Evolutionary conservation across 129 eudicot species (phyloP), one percentile per base, ranked within the genome.

Genomic region (Erigeron canadensis): DNA sequence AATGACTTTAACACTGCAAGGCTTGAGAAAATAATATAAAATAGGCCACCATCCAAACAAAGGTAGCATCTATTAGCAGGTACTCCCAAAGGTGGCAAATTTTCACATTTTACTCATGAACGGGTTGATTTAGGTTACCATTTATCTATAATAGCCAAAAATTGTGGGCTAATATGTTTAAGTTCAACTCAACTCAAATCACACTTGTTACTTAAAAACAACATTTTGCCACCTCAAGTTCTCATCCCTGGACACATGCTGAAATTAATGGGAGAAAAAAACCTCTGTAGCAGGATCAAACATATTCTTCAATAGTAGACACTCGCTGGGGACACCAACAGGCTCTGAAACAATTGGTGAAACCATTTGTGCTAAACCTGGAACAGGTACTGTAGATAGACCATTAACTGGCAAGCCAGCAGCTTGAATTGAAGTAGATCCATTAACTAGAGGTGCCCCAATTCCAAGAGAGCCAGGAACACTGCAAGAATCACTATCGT

Each of bases 261-360:
- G 65, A 81, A 61, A n/a, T 21, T 19, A 53, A 39, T 7, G 51
- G 18, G 15, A 37, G 55, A 51, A 17, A 72, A 67, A 37, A 65
- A 89, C 98, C 97, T 94, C 97, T 15, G 90, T 69, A 17, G 96
- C 56, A 11, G 96, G 98, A 80, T 94, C 98, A 75, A 89, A 94
- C 93, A 94, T 87, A 80, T 94, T 94, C 86, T 94, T 94, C 79
- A 94, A 71, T 37, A 94, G 80, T 55, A 94, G 69, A 73, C 97
- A 89, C 87, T 94, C 98, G 71, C 96, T 94, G 22, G 98, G 97
- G 46, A 59, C 84, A 77, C 98, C 98, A 74, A 93, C 68, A 51
- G 96, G 92, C 70, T 93, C 98, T 28, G 86, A 55, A 62, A 57
- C 86, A 60, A 83, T 70, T 41, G 94, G 69, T 55, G 86, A 69